Evolutionary conservation across 1,139 yeast genomes (phyloP), one percentile per base, ranked within the genome.

Genomic region (Zygotorulaspora mrakii): DNA sequence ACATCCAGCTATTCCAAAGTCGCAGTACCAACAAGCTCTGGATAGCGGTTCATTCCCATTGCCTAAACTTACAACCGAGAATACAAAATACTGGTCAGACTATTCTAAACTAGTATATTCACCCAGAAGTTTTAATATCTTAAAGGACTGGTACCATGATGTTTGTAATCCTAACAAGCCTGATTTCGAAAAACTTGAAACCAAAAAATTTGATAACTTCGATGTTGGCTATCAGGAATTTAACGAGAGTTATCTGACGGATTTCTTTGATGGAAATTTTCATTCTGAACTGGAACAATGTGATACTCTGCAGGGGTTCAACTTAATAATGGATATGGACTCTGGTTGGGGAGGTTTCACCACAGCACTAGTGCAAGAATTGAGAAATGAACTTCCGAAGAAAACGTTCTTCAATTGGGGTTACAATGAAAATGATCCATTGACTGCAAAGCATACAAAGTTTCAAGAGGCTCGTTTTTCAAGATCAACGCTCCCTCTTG

Each of bases 271-370:
- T 33, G 76, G 73, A 5, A 66, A 68, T 7, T 75, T 89, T 43
- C 68, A 96, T 38, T 68, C 69, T 3, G 64, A 74, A 33, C 57
- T 91, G n/a, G 98, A 91, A 55, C 76, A 77, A 46, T 79, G 94
- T 55, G 97, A 91, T 58, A 63, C 68, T 17, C 59, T 88, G 21
- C 77, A 74, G 40, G 96, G 96, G 1, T 48, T 89, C 9, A 83
- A 82, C 49, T 42, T 85, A 0, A 57, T 80, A 2, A 73, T 83
- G 0, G 94, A 87, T 37, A 51, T 81, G 4, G 91, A 84, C 56
- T 71, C 77, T 26, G 83, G 82, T 0, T 91, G 97, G 97, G 82
- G 89, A 31, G 96, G 95, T 0, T 81, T 84, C 51, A 64, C 85
- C 1, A 61, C 68, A 25, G 71, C 71, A 32, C 52, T 80, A 48